Percentiles rank a stretch among this genome's conserved stretches.
These are phyloP conservation scores for Penicillium samsonianum DNA, from an alignment of 495 filamentous ascomycete species.

Conservation along the genomic window DNA sequence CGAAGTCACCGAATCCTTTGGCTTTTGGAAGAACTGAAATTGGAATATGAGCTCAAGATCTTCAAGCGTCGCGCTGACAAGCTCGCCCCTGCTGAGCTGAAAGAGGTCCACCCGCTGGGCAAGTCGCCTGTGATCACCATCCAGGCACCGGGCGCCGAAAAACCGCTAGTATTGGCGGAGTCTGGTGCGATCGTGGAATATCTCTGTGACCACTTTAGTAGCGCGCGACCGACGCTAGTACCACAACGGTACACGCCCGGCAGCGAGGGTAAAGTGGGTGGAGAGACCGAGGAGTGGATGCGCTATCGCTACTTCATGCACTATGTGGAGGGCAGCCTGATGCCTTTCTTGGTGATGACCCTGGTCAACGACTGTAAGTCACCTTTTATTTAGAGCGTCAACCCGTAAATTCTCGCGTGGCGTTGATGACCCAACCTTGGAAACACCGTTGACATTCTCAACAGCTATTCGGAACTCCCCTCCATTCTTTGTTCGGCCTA, in stretches of 20 bases:
- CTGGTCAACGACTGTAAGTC: slow-evolving; percentile 59
- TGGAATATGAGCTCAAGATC: slow-evolving; percentile 74
- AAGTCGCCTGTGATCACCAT: slow-evolving; percentile 78
- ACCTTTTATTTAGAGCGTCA: not conserved
- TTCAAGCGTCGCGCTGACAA: slow-evolving; percentile 64
- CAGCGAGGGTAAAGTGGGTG: slow-evolving; percentile 56
- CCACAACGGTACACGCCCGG: slow-evolving; percentile 61
- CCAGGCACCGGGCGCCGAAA: slow-evolving; percentile 41
- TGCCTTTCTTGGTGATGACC: slow-evolving; percentile 64
- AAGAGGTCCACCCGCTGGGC: slow-evolving; percentile 78
- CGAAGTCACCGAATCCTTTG: slow-evolving; percentile 85
- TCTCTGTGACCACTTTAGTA: slow-evolving; percentile 69
- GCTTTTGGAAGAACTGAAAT: slow-evolving; percentile 82
- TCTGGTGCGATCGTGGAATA: slow-evolving; percentile 80
- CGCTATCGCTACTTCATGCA: slow-evolving; percentile 78
- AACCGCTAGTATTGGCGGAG: slow-evolving; percentile 73
- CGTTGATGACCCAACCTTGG: not conserved
- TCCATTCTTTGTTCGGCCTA: slow-evolving; percentile 84
- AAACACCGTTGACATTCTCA: not conserved
- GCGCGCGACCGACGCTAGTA: slow-evolving; percentile 49
- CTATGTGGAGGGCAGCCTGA: slow-evolving; percentile 78
- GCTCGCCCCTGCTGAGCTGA: slow-evolving; percentile 70
- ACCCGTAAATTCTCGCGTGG: not conserved
- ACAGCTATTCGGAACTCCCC: slow-evolving; percentile 62
- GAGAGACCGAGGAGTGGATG: slow-evolving; percentile 74